Evolutionary conservation across 768 basidiomycete species (phyloP), one percentile per base, ranked within the genome.

Genomic region (Rickenella mellea): DNA sequence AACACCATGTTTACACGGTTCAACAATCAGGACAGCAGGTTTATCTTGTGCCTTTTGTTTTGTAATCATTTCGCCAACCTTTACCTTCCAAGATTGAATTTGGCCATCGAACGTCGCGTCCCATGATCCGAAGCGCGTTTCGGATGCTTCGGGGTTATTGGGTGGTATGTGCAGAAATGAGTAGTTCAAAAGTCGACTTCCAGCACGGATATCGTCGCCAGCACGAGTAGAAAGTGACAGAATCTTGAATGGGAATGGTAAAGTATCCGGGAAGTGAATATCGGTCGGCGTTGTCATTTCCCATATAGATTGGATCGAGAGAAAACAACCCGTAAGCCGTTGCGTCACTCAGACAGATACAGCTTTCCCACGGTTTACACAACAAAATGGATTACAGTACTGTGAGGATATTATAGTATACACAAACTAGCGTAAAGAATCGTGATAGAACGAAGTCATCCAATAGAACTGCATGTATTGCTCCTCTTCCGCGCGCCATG

Each of bases 1-100:
- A 52, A 94, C 81, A 45, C 87, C 87, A 62, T 99, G 94, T 44
- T 89, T 91, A 66, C 94, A 99, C n/a, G 91, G 88, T 61, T 97
- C 93, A 35, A 76, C 63, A 48, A 97, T 67, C 27, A 74, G 61
- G 19, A 91, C 66, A 44, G 75, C 78, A 3, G 80, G 71, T 30
- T 63, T 71, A 32, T 76, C 74, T 45, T 68, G 74, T 9, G 83
- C 80, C 51, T 64, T 70, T 41, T 72, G 68, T 28, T 64, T 58
- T 12, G 80, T 70, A 37, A 90, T 66, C 40, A 76, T 68, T 50
- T 87, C 83, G 45, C 82, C 83, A 2, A 66, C 57, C 27, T 68
- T 73, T 48, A 87, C 58, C 40, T 69, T 70, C 92, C 92, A 97
- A 12, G 63, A 58, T 30, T 76, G 69, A 27, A 97, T 57, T 7